phyloP scores from a whole-genome alignment of 2,329 filamentous ascomycete genomes.

The Pseudopyricularia javanii region DNA sequence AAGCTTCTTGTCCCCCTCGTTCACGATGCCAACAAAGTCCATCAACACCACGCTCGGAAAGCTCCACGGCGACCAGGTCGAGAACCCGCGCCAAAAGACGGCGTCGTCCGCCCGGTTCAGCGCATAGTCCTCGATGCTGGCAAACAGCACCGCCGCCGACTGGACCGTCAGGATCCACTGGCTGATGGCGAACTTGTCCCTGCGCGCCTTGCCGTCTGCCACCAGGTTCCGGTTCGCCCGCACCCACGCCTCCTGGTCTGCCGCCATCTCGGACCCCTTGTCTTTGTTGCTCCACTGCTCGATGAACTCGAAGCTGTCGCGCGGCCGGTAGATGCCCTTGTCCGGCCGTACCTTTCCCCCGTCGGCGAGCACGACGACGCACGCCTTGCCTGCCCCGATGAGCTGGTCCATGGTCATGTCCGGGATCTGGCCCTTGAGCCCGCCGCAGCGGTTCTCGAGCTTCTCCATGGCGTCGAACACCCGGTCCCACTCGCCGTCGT shows the following conservation, averaged over 20 bases:
- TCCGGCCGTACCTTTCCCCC: constrained; percentile 11
- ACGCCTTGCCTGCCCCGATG: constrained; percentile 15
- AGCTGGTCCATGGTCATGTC: constrained; percentile 11
- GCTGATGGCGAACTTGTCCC: constrained; percentile 13
- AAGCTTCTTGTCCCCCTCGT: background rate
- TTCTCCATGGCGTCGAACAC: constrained; percentile 27
- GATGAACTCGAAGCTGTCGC: constrained; percentile 9
- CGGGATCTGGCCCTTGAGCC: constrained; percentile 8
- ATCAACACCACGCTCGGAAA: constrained; percentile 9
- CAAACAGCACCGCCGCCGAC: constrained; percentile 11
- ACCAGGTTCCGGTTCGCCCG: constrained; percentile 13
- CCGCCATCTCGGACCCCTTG: constrained; percentile 2
- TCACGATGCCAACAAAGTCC: constrained; percentile 6
- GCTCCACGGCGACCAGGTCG: constrained; percentile 8
- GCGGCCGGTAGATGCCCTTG: constrained; percentile 17
- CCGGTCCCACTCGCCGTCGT: constrained; percentile 27
- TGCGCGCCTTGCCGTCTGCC: constrained; percentile 10
- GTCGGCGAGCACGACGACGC: constrained; percentile 19
- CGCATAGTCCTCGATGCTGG: constrained; percentile 16
- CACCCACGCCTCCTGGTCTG: constrained; percentile 6
- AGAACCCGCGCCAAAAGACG: constrained; percentile 19
- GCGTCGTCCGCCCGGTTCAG: constrained; percentile 19
- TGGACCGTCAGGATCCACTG: constrained; percentile 19
- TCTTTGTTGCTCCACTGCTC: constrained; percentile 18
- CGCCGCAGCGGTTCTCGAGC: constrained; percentile 26